These are phyloP conservation scores for Plantago ovata DNA, from an alignment of 257 asterid genomes.

Conservation along the genomic window DNA sequence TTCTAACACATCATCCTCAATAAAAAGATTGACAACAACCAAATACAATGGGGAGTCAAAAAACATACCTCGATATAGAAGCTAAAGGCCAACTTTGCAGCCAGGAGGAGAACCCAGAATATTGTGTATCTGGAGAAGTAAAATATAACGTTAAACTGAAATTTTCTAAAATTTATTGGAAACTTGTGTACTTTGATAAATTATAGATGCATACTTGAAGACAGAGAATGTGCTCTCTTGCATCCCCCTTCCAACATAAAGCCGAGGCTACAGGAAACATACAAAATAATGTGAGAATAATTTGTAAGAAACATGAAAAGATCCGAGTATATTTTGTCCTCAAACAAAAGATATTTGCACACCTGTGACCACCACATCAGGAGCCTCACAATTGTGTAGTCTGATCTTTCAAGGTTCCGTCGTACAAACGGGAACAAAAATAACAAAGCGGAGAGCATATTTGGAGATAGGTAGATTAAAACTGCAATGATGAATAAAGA, in stretches of 20 bases:
- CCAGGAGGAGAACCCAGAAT: conserved; percentile 88
- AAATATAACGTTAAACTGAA: conserved; percentile 20
- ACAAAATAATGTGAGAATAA: conserved; percentile 14
- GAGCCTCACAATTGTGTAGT: conserved; percentile 73
- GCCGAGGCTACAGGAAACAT: conserved; percentile 75
- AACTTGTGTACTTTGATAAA: conserved; percentile 21
- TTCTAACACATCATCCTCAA: too few species aligned
- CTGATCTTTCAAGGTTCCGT: conserved; percentile 83
- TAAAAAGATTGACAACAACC: neutral
- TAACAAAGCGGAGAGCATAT: conserved; percentile 77
- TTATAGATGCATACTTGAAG: conserved; percentile 52
- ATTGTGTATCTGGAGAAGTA: conserved; percentile 63
- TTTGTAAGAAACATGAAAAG: too few species aligned
- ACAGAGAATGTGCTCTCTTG: conserved; percentile 90
- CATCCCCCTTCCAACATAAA: conserved; percentile 98
- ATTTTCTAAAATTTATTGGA: conserved; percentile 8
- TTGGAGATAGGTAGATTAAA: conserved; percentile 81
- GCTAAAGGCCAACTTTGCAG: conserved; percentile 91
- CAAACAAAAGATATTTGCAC: conserved; percentile 14
- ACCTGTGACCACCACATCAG: conserved; percentile 99
- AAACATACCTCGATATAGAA: conserved; percentile 66
- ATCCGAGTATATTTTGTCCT: too few species aligned
- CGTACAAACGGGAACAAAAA: conserved; percentile 85
- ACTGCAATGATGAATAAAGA: conserved; percentile 79
- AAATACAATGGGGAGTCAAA: neutral